Conservation (phyloP, 768 basidiomycete genomes). For the Trametes villosa region DNA sequence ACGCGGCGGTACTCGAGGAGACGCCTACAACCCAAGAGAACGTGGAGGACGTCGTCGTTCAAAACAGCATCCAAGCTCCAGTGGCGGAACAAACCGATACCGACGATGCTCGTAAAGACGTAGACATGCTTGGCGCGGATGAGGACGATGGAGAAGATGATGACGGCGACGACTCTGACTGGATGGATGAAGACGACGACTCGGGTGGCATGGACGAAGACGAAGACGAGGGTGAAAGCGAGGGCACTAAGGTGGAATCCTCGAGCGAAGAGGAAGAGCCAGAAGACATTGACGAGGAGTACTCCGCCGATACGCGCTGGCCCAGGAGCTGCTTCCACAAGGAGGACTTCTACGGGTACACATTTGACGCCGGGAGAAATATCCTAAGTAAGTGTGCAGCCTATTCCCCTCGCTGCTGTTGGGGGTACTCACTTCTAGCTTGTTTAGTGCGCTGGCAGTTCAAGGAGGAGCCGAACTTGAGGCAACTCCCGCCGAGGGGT, state of each 20-base stretch:
- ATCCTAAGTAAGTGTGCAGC: slow-evolving; percentile 40
- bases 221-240: background rate
- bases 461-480: slow-evolving; percentile 25
- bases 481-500: slow-evolving; percentile 27
- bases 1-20: too few relatives aligned
- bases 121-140: background rate
- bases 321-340: slow-evolving; percentile 34
- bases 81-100: too few relatives aligned
- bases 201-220: too few relatives aligned
- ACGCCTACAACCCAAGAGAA: too few relatives aligned
- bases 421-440: background rate
- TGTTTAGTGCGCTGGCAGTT: slow-evolving; percentile 28
- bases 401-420: background rate
- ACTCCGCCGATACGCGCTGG: slow-evolving; percentile 37
- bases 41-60: too few relatives aligned
- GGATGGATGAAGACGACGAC: too few relatives aligned
- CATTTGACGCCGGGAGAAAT: slow-evolving; percentile 43
- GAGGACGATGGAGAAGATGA: too few relatives aligned
- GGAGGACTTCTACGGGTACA: slow-evolving; percentile 39
- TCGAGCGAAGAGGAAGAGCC: slow-evolving; percentile 12
- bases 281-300: slow-evolving; percentile 27
- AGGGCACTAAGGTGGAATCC: slow-evolving; percentile 18
- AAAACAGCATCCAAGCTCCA: too few relatives aligned
- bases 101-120: too few relatives aligned
- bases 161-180: too few relatives aligned